phyloP scores from a whole-genome alignment of 345 rosid species.

The Geranium brycei region DNA sequence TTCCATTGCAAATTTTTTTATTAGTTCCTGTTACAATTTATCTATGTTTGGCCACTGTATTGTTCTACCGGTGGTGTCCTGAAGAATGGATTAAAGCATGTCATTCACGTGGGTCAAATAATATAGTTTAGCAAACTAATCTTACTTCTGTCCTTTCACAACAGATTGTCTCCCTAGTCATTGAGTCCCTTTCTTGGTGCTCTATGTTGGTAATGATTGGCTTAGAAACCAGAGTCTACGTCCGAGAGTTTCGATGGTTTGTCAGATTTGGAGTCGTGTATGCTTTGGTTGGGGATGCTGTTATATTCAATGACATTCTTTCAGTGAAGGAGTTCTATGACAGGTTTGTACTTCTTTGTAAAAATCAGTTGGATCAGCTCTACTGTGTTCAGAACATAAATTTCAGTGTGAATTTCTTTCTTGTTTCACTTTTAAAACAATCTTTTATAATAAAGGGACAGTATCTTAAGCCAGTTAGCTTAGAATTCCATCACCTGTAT shows the following conservation, averaged over 20 bases:
- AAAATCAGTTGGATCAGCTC: not conserved
- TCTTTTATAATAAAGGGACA: too few relatives aligned
- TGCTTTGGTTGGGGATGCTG: slow-evolving; percentile 71
- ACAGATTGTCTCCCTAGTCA: slow-evolving; percentile 61
- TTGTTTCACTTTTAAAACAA: not conserved
- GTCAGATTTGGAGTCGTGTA: slow-evolving; percentile 76
- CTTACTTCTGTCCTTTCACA: slow-evolving; percentile 6
- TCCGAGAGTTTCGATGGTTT: slow-evolving; percentile 79
- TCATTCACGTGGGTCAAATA: not conserved
- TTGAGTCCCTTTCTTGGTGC: slow-evolving; percentile 82
- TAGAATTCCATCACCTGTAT: too few relatives aligned
- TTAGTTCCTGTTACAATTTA: not conserved
- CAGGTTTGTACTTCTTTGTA: slow-evolving; percentile 35
- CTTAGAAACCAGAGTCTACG: slow-evolving; percentile 72
- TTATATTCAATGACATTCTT: slow-evolving; percentile 66
- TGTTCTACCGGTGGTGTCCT: not conserved
- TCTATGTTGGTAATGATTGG: slow-evolving; percentile 53
- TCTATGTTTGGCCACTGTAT: not conserved
- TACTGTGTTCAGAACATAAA: not conserved
- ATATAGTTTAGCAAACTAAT: not conserved
- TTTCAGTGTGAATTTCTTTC: too few relatives aligned
- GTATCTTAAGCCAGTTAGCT: too few relatives aligned
- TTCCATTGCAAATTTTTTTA: not conserved
- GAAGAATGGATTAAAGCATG: not conserved
- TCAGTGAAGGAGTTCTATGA: slow-evolving; percentile 51